These are phyloP conservation scores for Rhinocladiella similis DNA, from an alignment of 2,329 filamentous ascomycete species.

Conservation along the genomic window DNA sequence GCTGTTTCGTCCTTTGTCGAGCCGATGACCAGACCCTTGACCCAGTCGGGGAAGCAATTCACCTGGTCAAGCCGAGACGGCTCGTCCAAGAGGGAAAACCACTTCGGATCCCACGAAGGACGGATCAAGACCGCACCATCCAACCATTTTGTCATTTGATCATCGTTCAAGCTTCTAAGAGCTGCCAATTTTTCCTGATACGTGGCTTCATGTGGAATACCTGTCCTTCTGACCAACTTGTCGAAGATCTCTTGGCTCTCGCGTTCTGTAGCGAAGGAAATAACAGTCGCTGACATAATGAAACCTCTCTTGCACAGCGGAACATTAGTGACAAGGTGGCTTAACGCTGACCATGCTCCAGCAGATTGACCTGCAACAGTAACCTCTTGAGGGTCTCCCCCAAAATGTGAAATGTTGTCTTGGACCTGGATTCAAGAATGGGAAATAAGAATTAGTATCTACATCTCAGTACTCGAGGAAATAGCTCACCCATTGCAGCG, in stretches of 20 bases:
- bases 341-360: slow-evolving; percentile 22
- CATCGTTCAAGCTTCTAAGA: slow-evolving; percentile 4
- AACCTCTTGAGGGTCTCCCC: slow-evolving; percentile 33
- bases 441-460: slow-evolving; percentile 5
- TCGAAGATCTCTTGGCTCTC: slow-evolving; percentile 7
- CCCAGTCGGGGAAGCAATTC: not conserved
- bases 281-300: slow-evolving; percentile 5
- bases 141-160: not conserved
- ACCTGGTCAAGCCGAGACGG: not conserved
- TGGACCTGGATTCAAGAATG: slow-evolving; percentile 29
- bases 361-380: slow-evolving; percentile 34
- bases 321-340: slow-evolving; percentile 1
- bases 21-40: slow-evolving; percentile 1
- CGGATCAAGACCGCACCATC: not conserved
- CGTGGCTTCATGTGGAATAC: not conserved
- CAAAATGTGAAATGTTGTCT: slow-evolving; percentile 32
- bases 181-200: slow-evolving; percentile 1
- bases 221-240: not conserved
- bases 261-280: not conserved
- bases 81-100: slow-evolving; percentile 3
- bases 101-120: slow-evolving; percentile 7
- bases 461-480: not conserved
- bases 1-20: slow-evolving; percentile 5
- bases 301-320: not conserved
- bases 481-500: slow-evolving; percentile 34